Conservation (phyloP, 495 filamentous ascomycete genomes). For the Penicillium fimorum region DNA sequence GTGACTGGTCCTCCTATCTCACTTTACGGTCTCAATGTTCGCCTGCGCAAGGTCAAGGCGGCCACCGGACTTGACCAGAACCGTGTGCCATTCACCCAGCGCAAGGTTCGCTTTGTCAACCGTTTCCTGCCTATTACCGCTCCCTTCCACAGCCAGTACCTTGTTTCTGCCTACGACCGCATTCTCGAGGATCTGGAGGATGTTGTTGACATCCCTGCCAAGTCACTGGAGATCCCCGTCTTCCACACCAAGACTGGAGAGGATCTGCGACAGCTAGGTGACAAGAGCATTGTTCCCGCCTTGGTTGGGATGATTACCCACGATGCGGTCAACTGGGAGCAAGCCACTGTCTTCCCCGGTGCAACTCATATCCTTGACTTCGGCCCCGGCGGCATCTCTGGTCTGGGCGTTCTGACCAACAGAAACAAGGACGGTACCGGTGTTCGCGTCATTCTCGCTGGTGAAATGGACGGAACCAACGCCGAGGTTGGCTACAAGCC, state of each 20-base stretch:
- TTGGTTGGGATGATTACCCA: conserved; percentile 91
- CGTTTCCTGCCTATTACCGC: conserved; percentile 96
- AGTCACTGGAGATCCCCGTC: conserved; percentile 73
- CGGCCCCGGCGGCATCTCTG: conserved; percentile 92
- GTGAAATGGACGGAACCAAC: conserved; percentile 85
- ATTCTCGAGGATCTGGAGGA: conserved; percentile 86
- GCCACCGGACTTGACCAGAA: conserved; percentile 96
- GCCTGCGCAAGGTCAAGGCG: conserved; percentile 92
- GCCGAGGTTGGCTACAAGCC: conserved; percentile 93
- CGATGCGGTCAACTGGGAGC: conserved; percentile 91
- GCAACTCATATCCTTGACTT: conserved; percentile 96
- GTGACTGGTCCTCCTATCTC: conserved; percentile 95
- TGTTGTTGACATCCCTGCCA: conserved; percentile 67
- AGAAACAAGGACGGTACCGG: conserved; percentile 98
- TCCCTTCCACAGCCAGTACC: conserved; percentile 95
- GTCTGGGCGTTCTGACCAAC: conserved; percentile 94
- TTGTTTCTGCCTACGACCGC: conserved; percentile 71
- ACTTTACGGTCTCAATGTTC: conserved; percentile 90
- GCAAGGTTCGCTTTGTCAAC: conserved; percentile 95
- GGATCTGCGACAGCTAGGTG: conserved; percentile 67
- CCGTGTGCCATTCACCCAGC: conserved; percentile 87
- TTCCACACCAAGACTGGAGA: conserved; percentile 84
- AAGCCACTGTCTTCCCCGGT: conserved; percentile 79
- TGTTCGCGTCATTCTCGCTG: conserved; percentile 90
- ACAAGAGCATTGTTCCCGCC: conserved; percentile 69